Evolutionary conservation across 192 early-diverging fungal species (phyloP).

Genomic region (Coemansia sp.): DNA sequence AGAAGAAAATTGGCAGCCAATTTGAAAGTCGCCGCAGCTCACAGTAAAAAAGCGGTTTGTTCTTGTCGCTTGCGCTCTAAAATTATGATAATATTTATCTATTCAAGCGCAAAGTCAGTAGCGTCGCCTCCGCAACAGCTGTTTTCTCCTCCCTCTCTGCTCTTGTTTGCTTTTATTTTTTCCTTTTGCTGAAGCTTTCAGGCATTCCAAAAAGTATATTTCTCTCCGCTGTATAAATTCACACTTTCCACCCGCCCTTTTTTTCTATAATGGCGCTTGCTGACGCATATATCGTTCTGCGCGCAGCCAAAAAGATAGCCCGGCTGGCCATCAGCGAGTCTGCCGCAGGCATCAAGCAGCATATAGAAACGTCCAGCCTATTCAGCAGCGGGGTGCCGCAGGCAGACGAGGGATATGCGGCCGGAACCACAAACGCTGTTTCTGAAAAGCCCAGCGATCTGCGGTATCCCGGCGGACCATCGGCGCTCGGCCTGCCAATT

Average conservation of each 20-base stretch:
- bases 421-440: neutral
- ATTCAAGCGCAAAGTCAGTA: too few relatives aligned
- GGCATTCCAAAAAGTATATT: too few relatives aligned
- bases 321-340: slow-evolving; percentile 32
- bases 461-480: neutral
- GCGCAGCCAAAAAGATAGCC: slow-evolving; percentile 31
- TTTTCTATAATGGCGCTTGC: slow-evolving; percentile 25
- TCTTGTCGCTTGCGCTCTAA: too few relatives aligned
- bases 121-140: too few relatives aligned
- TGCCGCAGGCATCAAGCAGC: slow-evolving; percentile 6
- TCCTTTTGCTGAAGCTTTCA: too few relatives aligned
- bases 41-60: too few relatives aligned
- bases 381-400: slow-evolving; percentile 10
- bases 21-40: too few relatives aligned
- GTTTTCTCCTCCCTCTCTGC: neutral
- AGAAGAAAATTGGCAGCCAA: too few relatives aligned
- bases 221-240: neutral
- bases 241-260: neutral
- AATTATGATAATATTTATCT: too few relatives aligned
- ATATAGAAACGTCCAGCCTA: slow-evolving; percentile 33
- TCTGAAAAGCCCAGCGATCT: neutral
- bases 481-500: neutral
- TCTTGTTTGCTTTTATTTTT: neutral
- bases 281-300: slow-evolving; percentile 39
- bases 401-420: neutral